Evolutionary conservation across 2,329 filamentous ascomycete species (phyloP).

Genomic region (Onygenales sp.): DNA sequence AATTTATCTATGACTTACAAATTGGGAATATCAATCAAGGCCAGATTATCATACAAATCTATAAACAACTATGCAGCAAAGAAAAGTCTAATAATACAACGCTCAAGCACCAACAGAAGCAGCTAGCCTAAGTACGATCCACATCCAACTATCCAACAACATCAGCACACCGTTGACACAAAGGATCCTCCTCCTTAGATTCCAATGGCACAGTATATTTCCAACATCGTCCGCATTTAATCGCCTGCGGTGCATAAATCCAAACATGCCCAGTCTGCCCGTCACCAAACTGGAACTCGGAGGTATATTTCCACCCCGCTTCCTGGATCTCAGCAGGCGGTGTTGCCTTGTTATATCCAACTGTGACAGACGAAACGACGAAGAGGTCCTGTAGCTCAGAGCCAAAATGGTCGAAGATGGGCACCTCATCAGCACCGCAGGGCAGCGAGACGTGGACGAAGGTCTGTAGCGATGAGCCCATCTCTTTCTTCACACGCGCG

Average conservation of each 20-base stretch:
- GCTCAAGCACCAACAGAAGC: background rate
- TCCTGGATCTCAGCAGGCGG: slow-evolving; percentile 18
- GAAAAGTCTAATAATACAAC: no score
- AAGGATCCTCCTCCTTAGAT: slow-evolving; percentile 42
- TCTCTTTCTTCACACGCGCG: slow-evolving; percentile 58
- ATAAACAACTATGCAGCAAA: no score
- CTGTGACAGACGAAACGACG: slow-evolving; percentile 56
- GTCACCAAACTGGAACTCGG: slow-evolving; percentile 30
- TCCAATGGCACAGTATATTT: slow-evolving; percentile 56
- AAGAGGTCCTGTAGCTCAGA: slow-evolving; percentile 55
- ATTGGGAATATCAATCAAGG: no score
- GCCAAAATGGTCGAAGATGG: slow-evolving; percentile 21
- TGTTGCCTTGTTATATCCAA: slow-evolving; percentile 28
- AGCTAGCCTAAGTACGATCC: background rate
- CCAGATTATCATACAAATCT: no score
- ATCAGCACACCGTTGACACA: slow-evolving; percentile 66
- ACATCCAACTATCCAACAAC: slow-evolving; percentile 42
- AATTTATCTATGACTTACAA: no score
- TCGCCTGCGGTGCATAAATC: slow-evolving; percentile 39
- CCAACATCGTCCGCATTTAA: slow-evolving; percentile 88
- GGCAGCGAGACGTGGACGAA: slow-evolving; percentile 44
- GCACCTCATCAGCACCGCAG: slow-evolving; percentile 7
- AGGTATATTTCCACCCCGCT: slow-evolving; percentile 34
- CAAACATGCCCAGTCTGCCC: slow-evolving; percentile 23
- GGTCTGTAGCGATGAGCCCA: slow-evolving; percentile 75